These are phyloP conservation scores for Apiospora kogelbergensis DNA, from an alignment of 2,329 filamentous ascomycete genomes.

Conservation along the genomic window DNA sequence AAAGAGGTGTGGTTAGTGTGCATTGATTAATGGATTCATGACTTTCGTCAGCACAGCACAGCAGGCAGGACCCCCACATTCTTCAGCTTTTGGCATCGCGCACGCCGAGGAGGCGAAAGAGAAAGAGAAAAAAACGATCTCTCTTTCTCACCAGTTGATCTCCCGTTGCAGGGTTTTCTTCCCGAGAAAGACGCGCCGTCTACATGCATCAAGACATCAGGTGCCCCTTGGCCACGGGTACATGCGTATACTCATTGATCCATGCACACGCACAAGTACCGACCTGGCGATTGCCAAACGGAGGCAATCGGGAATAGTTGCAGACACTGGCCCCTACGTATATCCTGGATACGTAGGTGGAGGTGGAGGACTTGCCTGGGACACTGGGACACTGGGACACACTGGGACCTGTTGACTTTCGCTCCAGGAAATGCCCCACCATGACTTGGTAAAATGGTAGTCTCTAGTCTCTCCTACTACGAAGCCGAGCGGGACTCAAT, in stretches of 20 bases:
- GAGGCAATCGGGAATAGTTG: constrained; percentile 5
- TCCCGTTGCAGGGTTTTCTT: neutral
- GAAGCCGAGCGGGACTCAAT: neutral
- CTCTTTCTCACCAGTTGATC: neutral
- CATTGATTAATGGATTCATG: neutral
- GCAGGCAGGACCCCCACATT: neutral
- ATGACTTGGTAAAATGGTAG: constrained; percentile 3
- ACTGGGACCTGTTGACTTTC: neutral
- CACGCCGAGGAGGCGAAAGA: neutral
- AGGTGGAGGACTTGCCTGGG: neutral
- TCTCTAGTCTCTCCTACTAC: constrained; percentile 5
- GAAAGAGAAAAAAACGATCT: neutral
- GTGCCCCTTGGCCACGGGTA: neutral
- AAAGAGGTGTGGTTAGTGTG: neutral
- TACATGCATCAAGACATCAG: neutral
- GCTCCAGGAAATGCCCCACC: neutral
- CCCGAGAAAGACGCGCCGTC: neutral
- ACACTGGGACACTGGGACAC: neutral
- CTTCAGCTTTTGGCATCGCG: neutral
- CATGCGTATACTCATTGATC: neutral
- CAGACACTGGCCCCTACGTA: neutral
- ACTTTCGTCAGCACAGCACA: neutral
- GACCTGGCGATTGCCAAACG: neutral
- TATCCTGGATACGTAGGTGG: neutral
- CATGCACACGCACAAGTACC: neutral